Conservation (phyloP, 2,329 filamentous ascomycete genomes). For the Colletotrichum ledebouriae region DNA sequence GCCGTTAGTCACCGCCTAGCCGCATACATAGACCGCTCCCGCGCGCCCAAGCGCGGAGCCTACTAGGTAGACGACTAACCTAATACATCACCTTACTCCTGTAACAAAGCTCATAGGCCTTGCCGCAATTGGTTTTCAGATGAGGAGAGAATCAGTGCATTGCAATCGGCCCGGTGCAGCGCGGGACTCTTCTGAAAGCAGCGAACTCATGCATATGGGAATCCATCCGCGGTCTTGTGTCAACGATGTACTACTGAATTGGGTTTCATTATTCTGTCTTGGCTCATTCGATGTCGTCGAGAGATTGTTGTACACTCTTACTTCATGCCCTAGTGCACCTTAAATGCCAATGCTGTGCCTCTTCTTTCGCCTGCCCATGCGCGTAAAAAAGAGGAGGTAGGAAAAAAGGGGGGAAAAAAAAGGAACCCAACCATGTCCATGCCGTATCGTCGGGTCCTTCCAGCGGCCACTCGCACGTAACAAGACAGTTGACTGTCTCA, state of each 20-base stretch:
- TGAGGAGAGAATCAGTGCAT: too few species aligned
- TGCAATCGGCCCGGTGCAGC: too few species aligned
- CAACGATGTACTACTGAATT: neutral
- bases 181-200: too few species aligned
- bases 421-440: slow-evolving; percentile 26
- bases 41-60: too few species aligned
- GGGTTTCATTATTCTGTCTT: slow-evolving; percentile 29
- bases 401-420: slow-evolving; percentile 7
- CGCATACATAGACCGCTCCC: too few species aligned
- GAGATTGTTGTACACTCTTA: slow-evolving; percentile 41
- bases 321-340: slow-evolving; percentile 28
- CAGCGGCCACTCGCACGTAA: slow-evolving; percentile 41
- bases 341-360: slow-evolving; percentile 33
- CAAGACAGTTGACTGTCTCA: slow-evolving; percentile 23
- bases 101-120: too few species aligned
- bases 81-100: too few species aligned
- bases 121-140: too few species aligned
- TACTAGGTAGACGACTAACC: too few species aligned
- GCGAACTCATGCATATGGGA: too few species aligned
- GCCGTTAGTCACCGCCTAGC: too few species aligned
- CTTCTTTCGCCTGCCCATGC: slow-evolving; percentile 40
- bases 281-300: slow-evolving; percentile 38
- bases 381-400: slow-evolving; percentile 11
- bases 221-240: too few species aligned
- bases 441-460: slow-evolving; percentile 41